phyloP scores from a whole-genome alignment of 495 filamentous ascomycete genomes.

The Aspergillus asperescens region DNA sequence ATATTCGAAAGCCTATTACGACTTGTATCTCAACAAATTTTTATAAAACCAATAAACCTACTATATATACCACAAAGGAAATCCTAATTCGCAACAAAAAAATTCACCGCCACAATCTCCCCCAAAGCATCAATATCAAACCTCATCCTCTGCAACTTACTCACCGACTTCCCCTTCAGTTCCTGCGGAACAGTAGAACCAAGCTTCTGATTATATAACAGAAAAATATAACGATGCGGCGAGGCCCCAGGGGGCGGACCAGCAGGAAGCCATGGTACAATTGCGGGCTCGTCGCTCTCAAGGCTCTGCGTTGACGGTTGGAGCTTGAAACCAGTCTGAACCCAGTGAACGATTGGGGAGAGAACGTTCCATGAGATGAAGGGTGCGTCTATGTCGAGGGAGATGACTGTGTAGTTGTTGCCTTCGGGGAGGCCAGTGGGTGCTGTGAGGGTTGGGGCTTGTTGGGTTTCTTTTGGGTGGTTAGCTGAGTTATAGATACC shows the following conservation, averaged over 20 bases:
- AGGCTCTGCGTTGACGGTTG: neutral
- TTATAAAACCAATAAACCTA: too few species aligned
- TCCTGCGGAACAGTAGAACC: neutral
- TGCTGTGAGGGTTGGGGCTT: too few species aligned
- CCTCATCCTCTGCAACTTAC: neutral
- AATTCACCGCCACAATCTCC: neutral
- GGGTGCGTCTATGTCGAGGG: neutral
- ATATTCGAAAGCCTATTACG: too few species aligned
- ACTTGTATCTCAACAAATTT: too few species aligned
- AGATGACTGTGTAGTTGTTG: neutral
- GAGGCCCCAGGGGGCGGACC: neutral
- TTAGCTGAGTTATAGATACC: too few species aligned
- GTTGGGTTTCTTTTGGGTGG: too few species aligned
- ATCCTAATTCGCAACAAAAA: neutral
- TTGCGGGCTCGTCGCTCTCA: neutral
- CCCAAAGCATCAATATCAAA: neutral
- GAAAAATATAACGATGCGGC: slow-evolving; percentile 1
- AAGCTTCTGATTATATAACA: neutral
- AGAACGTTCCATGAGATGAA: neutral
- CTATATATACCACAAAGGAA: too few species aligned
- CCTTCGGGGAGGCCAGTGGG: too few species aligned
- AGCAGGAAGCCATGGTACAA: neutral
- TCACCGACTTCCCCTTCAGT: neutral
- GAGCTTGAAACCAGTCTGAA: neutral
- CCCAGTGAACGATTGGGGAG: neutral